phyloP scores from a whole-genome alignment of 2,329 filamentous ascomycete genomes.

The Xylaria sp. region DNA sequence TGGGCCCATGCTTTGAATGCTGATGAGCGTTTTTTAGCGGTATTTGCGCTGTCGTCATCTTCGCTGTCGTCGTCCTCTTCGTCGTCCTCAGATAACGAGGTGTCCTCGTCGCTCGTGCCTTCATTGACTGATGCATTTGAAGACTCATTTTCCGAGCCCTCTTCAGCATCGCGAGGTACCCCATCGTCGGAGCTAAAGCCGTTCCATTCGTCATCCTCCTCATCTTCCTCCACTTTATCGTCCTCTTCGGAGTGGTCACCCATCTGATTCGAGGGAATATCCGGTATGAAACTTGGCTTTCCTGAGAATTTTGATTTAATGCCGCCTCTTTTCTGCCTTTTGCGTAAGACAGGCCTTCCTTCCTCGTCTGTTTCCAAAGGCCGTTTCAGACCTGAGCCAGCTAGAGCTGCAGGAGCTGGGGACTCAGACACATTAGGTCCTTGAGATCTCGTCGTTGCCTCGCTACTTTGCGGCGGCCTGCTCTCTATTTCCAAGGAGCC shows the following conservation, averaged over 20 bases:
- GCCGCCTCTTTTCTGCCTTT: constrained; percentile 78
- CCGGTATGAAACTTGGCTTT: constrained; percentile 47
- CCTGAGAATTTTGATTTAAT: constrained; percentile 66
- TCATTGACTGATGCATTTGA: constrained; percentile 47
- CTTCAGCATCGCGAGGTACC: constrained; percentile 42
- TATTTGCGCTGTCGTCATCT: constrained; percentile 48
- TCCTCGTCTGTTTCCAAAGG: constrained; percentile 83
- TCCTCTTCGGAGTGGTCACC: constrained; percentile 40
- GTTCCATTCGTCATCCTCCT: constrained; percentile 67
- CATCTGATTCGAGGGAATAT: constrained; percentile 36
- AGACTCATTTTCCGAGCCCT: constrained; percentile 46
- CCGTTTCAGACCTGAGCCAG: constrained; percentile 86
- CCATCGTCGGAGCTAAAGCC: constrained; percentile 67
- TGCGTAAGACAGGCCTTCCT: constrained; percentile 84
- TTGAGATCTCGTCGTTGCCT: constrained; percentile 7
- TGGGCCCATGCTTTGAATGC: constrained; percentile 96
- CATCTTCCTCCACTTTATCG: constrained; percentile 27
- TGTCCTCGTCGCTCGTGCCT: constrained; percentile 43
- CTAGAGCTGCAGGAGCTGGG: constrained; percentile 37
- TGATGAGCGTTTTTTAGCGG: constrained; percentile 58
- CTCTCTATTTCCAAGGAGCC: constrained; percentile 33
- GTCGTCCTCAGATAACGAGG: constrained; percentile 49
- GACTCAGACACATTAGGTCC: constrained; percentile 3
- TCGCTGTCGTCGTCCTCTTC: constrained; percentile 51
- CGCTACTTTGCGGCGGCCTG: constrained; percentile 19